Conservation (phyloP, 306 rosid species). For the Sesbania bispinosa region DNA sequence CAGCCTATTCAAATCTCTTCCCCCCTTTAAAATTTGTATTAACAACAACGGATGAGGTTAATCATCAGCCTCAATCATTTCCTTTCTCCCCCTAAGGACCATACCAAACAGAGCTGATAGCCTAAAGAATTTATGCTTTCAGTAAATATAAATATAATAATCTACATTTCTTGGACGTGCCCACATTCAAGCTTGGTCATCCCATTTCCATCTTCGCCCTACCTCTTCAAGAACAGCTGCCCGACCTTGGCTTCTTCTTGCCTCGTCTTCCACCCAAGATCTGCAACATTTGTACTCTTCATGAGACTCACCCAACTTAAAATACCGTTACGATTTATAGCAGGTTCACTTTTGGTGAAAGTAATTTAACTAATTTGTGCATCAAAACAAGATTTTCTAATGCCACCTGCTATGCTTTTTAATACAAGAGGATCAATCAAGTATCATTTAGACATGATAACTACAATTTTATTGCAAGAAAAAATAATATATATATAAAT, state of each 20-base stretch:
- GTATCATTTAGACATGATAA: neutral
- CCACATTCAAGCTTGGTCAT: slow-evolving; percentile 44
- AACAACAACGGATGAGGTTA: neutral
- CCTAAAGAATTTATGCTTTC: slow-evolving; percentile 1
- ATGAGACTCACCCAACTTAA: slow-evolving; percentile 23
- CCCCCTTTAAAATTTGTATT: neutral
- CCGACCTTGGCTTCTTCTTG: slow-evolving; percentile 74
- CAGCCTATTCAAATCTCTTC: neutral
- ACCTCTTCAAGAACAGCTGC: slow-evolving; percentile 92
- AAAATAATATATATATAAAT: no score
- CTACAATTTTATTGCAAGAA: neutral
- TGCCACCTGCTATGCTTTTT: neutral
- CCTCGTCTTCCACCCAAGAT: slow-evolving; percentile 99
- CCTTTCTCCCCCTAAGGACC: neutral
- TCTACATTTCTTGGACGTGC: slow-evolving; percentile 11
- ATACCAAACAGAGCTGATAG: neutral
- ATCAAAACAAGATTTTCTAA: neutral
- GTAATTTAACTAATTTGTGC: neutral
- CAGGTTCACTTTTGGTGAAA: neutral
- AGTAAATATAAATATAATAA: slow-evolving; percentile 6
- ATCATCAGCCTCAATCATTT: slow-evolving; percentile 1
- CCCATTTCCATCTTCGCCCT: slow-evolving; percentile 92
- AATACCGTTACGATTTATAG: slow-evolving; percentile 11
- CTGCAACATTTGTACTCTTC: slow-evolving; percentile 46
- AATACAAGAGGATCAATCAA: neutral